Evolutionary conservation across 495 filamentous ascomycete species (phyloP), one percentile per base, ranked within the genome.

Genomic region (Penicillium argentinense): DNA sequence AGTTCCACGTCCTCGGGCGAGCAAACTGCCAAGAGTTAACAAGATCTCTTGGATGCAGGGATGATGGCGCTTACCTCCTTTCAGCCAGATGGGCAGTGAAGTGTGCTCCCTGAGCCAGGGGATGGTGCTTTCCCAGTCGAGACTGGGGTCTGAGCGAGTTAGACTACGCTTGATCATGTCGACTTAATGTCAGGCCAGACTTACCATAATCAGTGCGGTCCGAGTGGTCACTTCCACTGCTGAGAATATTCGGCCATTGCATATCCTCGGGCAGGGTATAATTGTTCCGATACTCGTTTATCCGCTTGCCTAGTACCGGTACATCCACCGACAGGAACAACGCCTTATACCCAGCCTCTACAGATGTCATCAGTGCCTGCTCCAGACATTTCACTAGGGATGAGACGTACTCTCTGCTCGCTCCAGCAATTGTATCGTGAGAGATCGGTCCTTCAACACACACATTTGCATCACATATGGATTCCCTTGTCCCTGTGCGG

Each of bases 241-340:
- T 65, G 13, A 64, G 50, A 32, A 68, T 64, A 41, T 68, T 68
- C 1, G 67, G 67, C 43, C 43, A 65, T 5, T 48, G 39, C 55
- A 69, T 61, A 40, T 63, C 61, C 13, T 57, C 61, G 0, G 75
- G 74, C 2, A 74, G 50, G 9, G 56, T 54, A 47, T 68, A 78
- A 18, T 68, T 56, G 33, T 77, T 73, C 13, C 72, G 60, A 18
- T 68, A 73, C 45, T 79, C 72, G 21, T 68, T 64, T 21, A 75
- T 56, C 4, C 68, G 67, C 47, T 85, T 85, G 0, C 82, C 84
- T 5, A 96, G 79, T 53, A 96, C 88, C 3, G 92, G 92, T 13
- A 89, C 90, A 62, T 97, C 92, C 23, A 96, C 92, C 0, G 91
- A 95, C 62, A 97, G 89, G 72, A 97, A 96, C 2, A 97, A 75